Conservation (phyloP, 2,329 filamentous ascomycete species). For the Curvularia verruculosa region DNA sequence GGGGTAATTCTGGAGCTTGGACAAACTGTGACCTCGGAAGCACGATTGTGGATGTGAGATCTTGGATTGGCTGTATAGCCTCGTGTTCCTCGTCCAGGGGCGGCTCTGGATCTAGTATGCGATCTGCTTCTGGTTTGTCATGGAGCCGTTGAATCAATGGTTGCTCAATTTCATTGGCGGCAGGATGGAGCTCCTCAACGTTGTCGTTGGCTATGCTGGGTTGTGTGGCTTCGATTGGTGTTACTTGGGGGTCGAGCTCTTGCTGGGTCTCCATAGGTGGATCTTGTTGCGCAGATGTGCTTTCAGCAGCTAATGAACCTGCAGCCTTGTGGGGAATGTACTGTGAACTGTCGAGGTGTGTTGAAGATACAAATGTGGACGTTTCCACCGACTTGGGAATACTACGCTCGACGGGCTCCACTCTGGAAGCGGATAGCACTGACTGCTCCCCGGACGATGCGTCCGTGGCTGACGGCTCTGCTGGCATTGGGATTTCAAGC, state of each 20-base stretch:
- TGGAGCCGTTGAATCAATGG: constrained; percentile 11
- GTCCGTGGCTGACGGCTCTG: constrained; percentile 25
- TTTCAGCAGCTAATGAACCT: constrained; percentile 8
- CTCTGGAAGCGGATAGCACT: constrained; percentile 14
- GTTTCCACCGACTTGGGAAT: constrained; percentile 25
- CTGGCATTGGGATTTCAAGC: constrained; percentile 24
- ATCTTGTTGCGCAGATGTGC: constrained; percentile 9
- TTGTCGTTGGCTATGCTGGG: constrained; percentile 6
- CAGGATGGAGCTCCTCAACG: constrained; percentile 1
- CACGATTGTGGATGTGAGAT: constrained; percentile 3
- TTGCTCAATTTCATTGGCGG: constrained; percentile 5
- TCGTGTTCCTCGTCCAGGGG: constrained; percentile 4
- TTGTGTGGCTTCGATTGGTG: constrained; percentile 4
- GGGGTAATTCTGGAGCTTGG: constrained; percentile 4
- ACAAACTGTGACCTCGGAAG: neutral
- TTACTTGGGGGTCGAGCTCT: constrained; percentile 5
- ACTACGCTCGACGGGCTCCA: constrained; percentile 20
- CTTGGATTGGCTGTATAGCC: constrained; percentile 5
- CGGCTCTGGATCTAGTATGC: constrained; percentile 4
- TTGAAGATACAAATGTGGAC: constrained; percentile 26
- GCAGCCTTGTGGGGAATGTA: constrained; percentile 11
- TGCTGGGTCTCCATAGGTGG: constrained; percentile 13
- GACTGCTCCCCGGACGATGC: constrained; percentile 15
- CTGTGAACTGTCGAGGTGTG: constrained; percentile 12
- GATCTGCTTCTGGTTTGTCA: constrained; percentile 11